Percentiles rank a stretch among this genome's conserved stretches.
phyloP scores from a whole-genome alignment of 2,329 filamentous ascomycete genomes.

The Mycosphaerelloides madeirae region DNA sequence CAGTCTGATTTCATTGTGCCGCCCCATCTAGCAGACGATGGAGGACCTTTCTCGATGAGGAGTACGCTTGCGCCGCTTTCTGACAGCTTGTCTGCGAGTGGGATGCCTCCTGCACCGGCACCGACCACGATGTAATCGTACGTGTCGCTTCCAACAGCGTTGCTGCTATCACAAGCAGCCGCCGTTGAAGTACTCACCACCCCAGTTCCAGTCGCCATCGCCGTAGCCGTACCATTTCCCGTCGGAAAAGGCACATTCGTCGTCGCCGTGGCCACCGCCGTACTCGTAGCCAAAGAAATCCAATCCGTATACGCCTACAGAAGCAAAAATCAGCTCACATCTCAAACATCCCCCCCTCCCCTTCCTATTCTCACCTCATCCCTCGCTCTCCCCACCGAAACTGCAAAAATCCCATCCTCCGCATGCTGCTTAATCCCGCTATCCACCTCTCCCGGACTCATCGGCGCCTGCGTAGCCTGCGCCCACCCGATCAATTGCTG shows the following conservation, averaged over 20 bases:
- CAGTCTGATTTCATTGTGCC: conserved; percentile 58
- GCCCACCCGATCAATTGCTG: conserved; percentile 29
- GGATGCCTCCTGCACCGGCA: conserved; percentile 59
- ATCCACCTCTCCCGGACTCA: conserved; percentile 34
- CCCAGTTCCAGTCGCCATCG: conserved; percentile 15
- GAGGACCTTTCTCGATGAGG: conserved; percentile 47
- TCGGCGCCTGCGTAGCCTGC: conserved; percentile 25
- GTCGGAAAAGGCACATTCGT: conserved; percentile 6
- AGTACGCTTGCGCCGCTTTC: conserved; percentile 62
- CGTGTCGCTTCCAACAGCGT: conserved; percentile 37
- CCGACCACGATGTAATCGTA: conserved; percentile 64
- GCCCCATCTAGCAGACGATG: conserved; percentile 61
- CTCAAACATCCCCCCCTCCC: too few species aligned
- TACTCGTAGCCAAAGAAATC: conserved; percentile 27
- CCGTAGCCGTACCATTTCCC: conserved; percentile 5
- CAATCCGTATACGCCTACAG: conserved; percentile 42
- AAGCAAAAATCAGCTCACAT: too few species aligned
- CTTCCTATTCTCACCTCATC: too few species aligned
- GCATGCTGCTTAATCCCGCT: conserved; percentile 53
- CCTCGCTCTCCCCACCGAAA: conserved; percentile 41
- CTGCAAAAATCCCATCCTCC: conserved; percentile 52
- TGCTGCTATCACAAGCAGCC: conserved; percentile 23
- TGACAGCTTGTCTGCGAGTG: conserved; percentile 56
- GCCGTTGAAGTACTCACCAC: conserved; percentile 22
- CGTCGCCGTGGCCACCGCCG: conserved; percentile 39